Evolutionary conservation across 805 yeast species (phyloP), one percentile per base, ranked within the genome.

Genomic region (Starmerella apis): DNA sequence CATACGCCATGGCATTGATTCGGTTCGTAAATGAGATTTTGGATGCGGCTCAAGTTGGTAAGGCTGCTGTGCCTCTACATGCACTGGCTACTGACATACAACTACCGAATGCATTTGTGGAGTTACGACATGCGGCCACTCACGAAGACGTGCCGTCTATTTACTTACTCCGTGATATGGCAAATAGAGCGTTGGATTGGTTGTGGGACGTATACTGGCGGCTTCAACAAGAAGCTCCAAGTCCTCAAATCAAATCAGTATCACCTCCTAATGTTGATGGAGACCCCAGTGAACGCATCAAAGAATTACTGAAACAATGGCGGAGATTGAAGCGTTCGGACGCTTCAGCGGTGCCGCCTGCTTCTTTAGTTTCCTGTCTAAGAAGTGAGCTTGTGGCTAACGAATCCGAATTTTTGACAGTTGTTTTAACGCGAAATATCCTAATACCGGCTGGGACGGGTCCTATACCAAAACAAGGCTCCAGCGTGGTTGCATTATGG

Each of bases 11-110:
- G 56, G 77, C 86, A 0, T 60, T 88, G 11, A 80, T 86, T 24
- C 70, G 94, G 51, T 86, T 90, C 67, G 96, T 92, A 23, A 92
- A 92, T 65, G 97, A 96, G 2, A 65, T 86, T 3, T 65, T 92
- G 32, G 98, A 92, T 63, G 92, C 94, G 0, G 75, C 75, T 44
- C 98, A 92, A 65, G 84, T 80, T 58, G 77, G 87, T 1, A 76
- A 73, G 39, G 81, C 68, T 61, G 96, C 95, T 0, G 75, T 83
- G 14, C 88, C 96, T 5, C 67, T 92, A 58, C 82, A 83, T 54
- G 72, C 73, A 5, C 66, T 92, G 22, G 97, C 97, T 0, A 74
- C 69, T 47, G 73, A 74, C 39, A 65, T 85, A 20, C 75, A 77
- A 1, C 68, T 92, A 22, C 95, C 97, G 0, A 71, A 80, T 28